Conservation (phyloP, 176 grass and related monocot species). For the Oryza glaberrima region DNA sequence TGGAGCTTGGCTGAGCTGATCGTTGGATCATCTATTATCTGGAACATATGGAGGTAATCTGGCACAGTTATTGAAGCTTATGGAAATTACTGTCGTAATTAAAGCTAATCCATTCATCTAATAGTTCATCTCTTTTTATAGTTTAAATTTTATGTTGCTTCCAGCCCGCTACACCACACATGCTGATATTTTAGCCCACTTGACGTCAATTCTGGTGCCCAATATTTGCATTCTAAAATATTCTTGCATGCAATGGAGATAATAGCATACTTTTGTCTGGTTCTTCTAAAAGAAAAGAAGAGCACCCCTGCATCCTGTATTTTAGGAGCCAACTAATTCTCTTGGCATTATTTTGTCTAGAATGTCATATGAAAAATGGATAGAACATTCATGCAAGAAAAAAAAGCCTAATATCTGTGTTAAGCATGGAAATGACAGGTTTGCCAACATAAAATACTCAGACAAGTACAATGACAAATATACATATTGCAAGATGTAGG, state of each 20-base stretch:
- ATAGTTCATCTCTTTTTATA: conserved; percentile 1
- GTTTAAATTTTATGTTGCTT: background rate
- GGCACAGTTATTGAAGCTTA: background rate
- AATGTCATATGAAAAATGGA: conserved; percentile 23
- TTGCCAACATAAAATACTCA: conserved; percentile 43
- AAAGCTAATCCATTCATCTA: conserved; percentile 6
- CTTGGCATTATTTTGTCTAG: conserved; percentile 10
- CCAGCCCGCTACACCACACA: background rate
- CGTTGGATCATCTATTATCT: conserved; percentile 27
- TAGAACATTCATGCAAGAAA: conserved; percentile 9
- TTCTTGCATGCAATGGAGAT: conserved; percentile 13
- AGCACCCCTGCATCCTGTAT: conserved; percentile 1
- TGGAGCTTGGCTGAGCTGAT: conserved; percentile 32
- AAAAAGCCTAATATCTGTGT: background rate
- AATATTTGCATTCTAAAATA: conserved; percentile 12
- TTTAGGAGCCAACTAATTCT: conserved; percentile 16
- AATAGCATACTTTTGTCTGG: background rate
- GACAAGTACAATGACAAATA: conserved; percentile 37
- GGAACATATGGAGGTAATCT: conserved; percentile 23
- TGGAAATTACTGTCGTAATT: conserved; percentile 22
- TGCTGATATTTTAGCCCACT: conserved; percentile 29
- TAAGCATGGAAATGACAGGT: conserved; percentile 34
- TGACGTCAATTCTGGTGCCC: background rate
- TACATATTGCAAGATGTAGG: conserved; percentile 12
- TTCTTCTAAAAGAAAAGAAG: background rate